Evolutionary conservation across 106 monocot genomes (phyloP).

Genomic region (Dioscorea alata): DNA sequence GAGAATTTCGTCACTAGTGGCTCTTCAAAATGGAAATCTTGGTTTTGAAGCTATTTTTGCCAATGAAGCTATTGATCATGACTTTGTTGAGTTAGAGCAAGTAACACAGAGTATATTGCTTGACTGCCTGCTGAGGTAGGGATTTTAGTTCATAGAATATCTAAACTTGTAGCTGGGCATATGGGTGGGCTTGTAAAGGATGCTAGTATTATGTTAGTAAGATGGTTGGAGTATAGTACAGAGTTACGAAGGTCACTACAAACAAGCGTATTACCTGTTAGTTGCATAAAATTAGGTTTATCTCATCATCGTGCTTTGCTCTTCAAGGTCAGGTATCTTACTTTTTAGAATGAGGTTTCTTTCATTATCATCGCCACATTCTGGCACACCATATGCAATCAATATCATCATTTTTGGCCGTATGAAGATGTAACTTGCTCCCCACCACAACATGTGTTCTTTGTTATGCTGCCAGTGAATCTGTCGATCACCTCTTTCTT

Average conservation of each 20-base stretch:
- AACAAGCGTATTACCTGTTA: constrained; percentile 85
- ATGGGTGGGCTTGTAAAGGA: constrained; percentile 95
- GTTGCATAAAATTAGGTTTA: constrained; percentile 72
- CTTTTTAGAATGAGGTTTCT: too few relatives aligned
- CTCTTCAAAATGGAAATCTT: constrained; percentile 89
- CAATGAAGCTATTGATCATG: constrained; percentile 60
- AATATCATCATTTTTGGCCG: too few relatives aligned
- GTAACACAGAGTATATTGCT: constrained; percentile 74
- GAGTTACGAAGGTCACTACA: constrained; percentile 67
- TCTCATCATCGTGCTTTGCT: constrained; percentile 93
- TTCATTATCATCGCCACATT: too few relatives aligned
- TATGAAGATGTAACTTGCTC: too few relatives aligned
- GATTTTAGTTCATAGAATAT: constrained; percentile 75
- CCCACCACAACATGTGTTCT: too few relatives aligned
- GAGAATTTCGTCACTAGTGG: constrained; percentile 74
- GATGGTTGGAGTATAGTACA: constrained; percentile 79
- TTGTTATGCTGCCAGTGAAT: too few relatives aligned
- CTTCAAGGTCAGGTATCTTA: constrained; percentile 63
- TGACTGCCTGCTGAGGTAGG: constrained; percentile 44
- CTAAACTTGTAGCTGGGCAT: constrained; percentile 81
- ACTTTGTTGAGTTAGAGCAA: constrained; percentile 82
- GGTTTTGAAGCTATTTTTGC: constrained; percentile 95
- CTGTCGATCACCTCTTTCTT: too few relatives aligned
- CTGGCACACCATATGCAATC: too few relatives aligned
- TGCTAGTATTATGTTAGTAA: constrained; percentile 69